A percentile compares a stretch with the other conserved stretches of the same genome.
Evolutionary conservation across 2,329 filamentous ascomycete species (phyloP).

Genomic region (Claviceps citrina): DNA sequence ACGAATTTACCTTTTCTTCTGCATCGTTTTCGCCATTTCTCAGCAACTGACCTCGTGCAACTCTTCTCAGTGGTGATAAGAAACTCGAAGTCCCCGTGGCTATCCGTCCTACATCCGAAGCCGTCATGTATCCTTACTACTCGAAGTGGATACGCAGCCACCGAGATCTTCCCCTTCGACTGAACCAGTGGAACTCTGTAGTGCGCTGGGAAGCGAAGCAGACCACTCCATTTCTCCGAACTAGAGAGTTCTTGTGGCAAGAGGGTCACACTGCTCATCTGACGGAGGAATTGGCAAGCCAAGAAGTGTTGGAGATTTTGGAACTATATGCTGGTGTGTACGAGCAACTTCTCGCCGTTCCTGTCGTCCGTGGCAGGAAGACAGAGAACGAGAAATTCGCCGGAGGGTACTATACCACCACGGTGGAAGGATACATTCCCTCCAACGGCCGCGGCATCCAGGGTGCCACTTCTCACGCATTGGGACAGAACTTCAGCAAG

Average conservation of each 20-base stretch:
- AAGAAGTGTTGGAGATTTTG: slow-evolving; percentile 84
- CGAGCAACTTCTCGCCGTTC: slow-evolving; percentile 83
- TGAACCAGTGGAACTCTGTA: slow-evolving; percentile 95
- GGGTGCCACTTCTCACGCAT: slow-evolving; percentile 82
- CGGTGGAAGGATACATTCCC: slow-evolving; percentile 91
- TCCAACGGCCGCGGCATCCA: slow-evolving; percentile 93
- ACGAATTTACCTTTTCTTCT: background rate
- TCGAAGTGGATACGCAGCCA: slow-evolving; percentile 94
- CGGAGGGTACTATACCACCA: slow-evolving; percentile 91
- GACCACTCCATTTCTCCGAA: slow-evolving; percentile 70
- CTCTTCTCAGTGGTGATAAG: slow-evolving; percentile 59
- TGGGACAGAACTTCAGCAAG: slow-evolving; percentile 96
- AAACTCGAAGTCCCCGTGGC: slow-evolving; percentile 70
- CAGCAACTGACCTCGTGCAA: slow-evolving; percentile 17
- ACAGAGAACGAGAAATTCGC: slow-evolving; percentile 98
- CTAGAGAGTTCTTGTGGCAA: slow-evolving; percentile 95
- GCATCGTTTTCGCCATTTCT: background rate
- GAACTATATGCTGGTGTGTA: slow-evolving; percentile 88
- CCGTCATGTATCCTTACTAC: slow-evolving; percentile 92
- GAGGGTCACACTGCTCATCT: slow-evolving; percentile 87
- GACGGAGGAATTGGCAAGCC: slow-evolving; percentile 62
- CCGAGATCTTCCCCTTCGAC: slow-evolving; percentile 78
- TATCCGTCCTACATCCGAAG: slow-evolving; percentile 53
- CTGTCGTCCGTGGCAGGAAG: slow-evolving; percentile 85
- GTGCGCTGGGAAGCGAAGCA: slow-evolving; percentile 97